Percentiles rank a stretch among this genome's conserved stretches.
These are phyloP conservation scores for Alternaria brassicae DNA, from an alignment of 2,329 filamentous ascomycete species.

Conservation along the genomic window DNA sequence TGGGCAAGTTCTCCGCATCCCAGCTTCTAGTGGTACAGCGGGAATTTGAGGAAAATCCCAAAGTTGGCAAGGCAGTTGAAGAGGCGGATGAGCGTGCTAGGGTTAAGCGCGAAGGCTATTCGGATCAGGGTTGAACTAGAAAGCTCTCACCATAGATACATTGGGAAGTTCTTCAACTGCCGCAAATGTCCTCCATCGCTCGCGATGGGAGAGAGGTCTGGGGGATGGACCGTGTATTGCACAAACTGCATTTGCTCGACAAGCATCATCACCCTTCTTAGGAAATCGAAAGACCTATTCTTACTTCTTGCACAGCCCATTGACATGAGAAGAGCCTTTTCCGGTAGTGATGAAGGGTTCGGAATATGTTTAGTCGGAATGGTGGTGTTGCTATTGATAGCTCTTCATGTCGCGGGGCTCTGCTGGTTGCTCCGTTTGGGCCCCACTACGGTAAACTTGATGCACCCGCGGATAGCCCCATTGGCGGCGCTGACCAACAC, in stretches of 20 bases:
- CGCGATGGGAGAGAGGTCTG: background rate
- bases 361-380: constrained; percentile 2
- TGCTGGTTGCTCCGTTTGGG: constrained; percentile 13
- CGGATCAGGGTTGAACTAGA: background rate
- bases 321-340: background rate
- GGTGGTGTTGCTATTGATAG: constrained; percentile 26
- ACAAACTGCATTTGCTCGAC: background rate
- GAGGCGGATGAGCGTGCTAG: background rate
- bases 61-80: background rate
- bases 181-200: background rate
- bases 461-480: constrained; percentile 14
- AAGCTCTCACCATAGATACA: background rate
- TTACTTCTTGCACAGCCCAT: constrained; percentile 9
- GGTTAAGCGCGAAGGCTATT: background rate
- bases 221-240: background rate
- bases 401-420: constrained; percentile 23
- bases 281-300: constrained; percentile 15
- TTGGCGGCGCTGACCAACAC: constrained; percentile 10
- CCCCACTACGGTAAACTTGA: constrained; percentile 8
- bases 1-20: background rate
- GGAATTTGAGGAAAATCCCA: background rate
- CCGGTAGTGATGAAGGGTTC: constrained; percentile 5
- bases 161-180: background rate
- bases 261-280: background rate
- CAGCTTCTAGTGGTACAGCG: background rate